Base-by-base conservation (phyloP, 768 basidiomycete genomes). In the Russula virescens region DNA sequence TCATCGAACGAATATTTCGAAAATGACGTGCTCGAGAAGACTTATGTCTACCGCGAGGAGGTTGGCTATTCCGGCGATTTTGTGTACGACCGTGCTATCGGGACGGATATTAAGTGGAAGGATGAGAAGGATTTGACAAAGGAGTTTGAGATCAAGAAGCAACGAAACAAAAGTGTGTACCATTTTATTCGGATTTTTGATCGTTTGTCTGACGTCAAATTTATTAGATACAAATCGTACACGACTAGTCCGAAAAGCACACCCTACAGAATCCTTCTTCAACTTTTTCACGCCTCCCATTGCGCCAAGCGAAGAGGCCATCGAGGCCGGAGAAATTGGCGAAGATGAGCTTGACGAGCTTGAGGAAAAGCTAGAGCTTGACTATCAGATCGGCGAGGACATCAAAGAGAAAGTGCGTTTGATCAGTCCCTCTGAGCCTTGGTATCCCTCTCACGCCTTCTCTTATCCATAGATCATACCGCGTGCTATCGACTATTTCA, bases 301-400 rank as follows among this genome's bases (percentile, higher is more conserved):
- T 25, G 85, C 88, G 2, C 90, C 91, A 3, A 73, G 81, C 7
- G 84, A 88, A 13, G 85, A 87, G 49, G 81, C 77, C 46, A 74
- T 88, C 51, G 89, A 91, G 62, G 79, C 75, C 28, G 84, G 81
- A 26, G 91, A 94, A 3, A 77, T 90, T 21, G 91, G 91, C 0
- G 88, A 88, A 1, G 90, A 93, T 0, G 91, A 92, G 25, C 81
- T 96, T 0, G 91, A 92, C 55, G 94, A 94, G 65, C 80, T 97
- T 48, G 94, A 98, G 73, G 90, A 89, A 73, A 90, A 91, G 73
- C 82, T 99, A 55, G 96, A 98, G 80, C 80, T 94, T 64, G 96
- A 99, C 75, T 98, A 98, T 73, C 95, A 98, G 79, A 88, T 99
- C 69, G 95, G 96, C 48, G 96, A 98, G 79, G 95, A 98, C 77